Percentiles rank a stretch among this genome's conserved stretches.
These are phyloP conservation scores for Huntiella moniliformis DNA, from an alignment of 2,329 filamentous ascomycete species.

Conservation along the genomic window DNA sequence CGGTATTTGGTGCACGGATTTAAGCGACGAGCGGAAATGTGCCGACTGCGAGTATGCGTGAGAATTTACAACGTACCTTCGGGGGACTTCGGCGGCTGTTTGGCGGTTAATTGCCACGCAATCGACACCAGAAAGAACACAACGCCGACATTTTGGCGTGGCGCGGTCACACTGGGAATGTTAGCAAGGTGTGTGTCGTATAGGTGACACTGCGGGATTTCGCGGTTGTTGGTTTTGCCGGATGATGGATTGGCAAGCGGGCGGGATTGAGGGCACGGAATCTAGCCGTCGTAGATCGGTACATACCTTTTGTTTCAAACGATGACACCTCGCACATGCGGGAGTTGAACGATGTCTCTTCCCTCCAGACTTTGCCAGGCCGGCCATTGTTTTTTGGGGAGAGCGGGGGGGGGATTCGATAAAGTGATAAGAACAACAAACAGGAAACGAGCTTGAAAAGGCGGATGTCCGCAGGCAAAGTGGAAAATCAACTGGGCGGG, in stretches of 20 bases:
- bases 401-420: no score
- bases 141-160: constrained; percentile 12
- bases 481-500: no score
- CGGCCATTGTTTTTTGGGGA: no score
- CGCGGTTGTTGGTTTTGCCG: neutral
- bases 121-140: constrained; percentile 10
- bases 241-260: neutral
- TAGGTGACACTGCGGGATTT: neutral
- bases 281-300: no score
- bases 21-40: no score
- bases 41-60: no score
- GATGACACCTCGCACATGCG: constrained; percentile 13
- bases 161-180: constrained; percentile 11
- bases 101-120: constrained; percentile 12
- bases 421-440: no score
- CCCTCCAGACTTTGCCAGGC: neutral
- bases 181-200: neutral
- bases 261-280: no score
- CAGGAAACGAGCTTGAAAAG: no score
- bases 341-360: constrained; percentile 9
- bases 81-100: constrained; percentile 11
- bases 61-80: constrained; percentile 10
- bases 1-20: no score
- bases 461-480: no score
- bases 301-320: constrained; percentile 11